A percentile compares a stretch with the other conserved stretches of the same genome.
phyloP scores from a whole-genome alignment of 345 rosid species.

The Boechera divaricarpa region DNA sequence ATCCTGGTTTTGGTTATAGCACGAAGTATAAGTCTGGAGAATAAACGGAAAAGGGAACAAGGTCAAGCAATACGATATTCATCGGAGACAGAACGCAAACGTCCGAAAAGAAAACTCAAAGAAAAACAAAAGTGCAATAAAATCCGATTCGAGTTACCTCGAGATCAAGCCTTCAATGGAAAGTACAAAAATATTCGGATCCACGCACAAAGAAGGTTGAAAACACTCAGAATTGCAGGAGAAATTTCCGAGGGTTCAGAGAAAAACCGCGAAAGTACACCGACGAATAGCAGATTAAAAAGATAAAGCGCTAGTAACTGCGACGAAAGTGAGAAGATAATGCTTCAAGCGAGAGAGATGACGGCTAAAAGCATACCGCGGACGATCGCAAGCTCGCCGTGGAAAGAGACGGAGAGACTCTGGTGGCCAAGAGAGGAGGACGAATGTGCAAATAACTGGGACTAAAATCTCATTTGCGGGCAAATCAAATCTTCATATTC shows the following conservation, averaged over 20 bases:
- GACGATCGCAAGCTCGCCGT: constrained; percentile 34
- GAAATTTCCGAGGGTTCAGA: constrained; percentile 25
- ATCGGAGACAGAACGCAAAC: constrained; percentile 2
- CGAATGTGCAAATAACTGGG: background rate
- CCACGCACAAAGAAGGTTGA: constrained; percentile 13
- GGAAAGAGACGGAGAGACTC: constrained; percentile 27
- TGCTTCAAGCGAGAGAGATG: constrained; percentile 5
- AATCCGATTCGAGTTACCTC: constrained; percentile 23
- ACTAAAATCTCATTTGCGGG: no score
- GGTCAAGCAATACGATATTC: constrained; percentile 9
- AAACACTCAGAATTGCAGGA: background rate
- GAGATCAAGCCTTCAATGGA: constrained; percentile 19
- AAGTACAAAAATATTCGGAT: constrained; percentile 17
- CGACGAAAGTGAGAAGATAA: background rate
- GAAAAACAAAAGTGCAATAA: background rate
- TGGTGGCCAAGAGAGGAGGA: background rate
- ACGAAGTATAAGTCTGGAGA: background rate
- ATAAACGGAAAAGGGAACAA: background rate
- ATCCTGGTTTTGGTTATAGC: background rate
- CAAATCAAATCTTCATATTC: no score
- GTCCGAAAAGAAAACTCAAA: background rate
- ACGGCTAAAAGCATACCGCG: background rate
- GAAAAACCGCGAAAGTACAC: constrained; percentile 10
- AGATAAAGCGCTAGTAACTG: background rate
- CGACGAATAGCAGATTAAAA: background rate